phyloP scores from a whole-genome alignment of 2,329 filamentous ascomycete species.

The Stagonosporopsis tanaceti region DNA sequence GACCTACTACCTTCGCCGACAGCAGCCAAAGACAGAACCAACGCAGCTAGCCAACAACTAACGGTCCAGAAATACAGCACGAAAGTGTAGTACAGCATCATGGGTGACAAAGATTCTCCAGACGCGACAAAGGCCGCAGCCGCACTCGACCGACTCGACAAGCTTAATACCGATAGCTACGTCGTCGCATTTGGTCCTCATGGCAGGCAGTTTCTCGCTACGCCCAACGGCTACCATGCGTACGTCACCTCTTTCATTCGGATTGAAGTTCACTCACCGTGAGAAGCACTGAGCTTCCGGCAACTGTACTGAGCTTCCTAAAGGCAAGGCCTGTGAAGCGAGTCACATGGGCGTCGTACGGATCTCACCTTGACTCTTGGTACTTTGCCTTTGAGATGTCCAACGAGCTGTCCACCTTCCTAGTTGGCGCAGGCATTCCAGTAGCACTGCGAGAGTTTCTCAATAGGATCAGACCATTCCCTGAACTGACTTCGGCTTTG shows the following conservation, averaged over 20 bases:
- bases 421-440: constrained; percentile 23
- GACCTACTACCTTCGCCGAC: background rate
- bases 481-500: constrained; percentile 15
- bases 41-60: background rate
- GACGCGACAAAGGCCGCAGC: constrained; percentile 5
- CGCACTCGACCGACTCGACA: constrained; percentile 26
- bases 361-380: constrained; percentile 33
- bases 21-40: background rate
- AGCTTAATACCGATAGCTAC: constrained; percentile 32
- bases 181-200: constrained; percentile 36
- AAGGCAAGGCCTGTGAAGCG: constrained; percentile 17
- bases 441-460: constrained; percentile 21
- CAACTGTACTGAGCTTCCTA: constrained; percentile 19
- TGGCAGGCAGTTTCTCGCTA: constrained; percentile 34
- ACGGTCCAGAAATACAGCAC: background rate
- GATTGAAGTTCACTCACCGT: constrained; percentile 3
- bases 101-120: background rate
- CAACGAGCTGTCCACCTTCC: constrained; percentile 18
- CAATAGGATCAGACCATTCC: background rate
- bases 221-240: constrained; percentile 39
- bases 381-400: constrained; percentile 36
- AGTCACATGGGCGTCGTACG: constrained; percentile 39
- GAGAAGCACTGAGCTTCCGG: constrained; percentile 32
- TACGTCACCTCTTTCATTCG: constrained; percentile 17
- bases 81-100: background rate